phyloP scores from a whole-genome alignment of 2,329 filamentous ascomycete species.

The Ceratocystis destructans region DNA sequence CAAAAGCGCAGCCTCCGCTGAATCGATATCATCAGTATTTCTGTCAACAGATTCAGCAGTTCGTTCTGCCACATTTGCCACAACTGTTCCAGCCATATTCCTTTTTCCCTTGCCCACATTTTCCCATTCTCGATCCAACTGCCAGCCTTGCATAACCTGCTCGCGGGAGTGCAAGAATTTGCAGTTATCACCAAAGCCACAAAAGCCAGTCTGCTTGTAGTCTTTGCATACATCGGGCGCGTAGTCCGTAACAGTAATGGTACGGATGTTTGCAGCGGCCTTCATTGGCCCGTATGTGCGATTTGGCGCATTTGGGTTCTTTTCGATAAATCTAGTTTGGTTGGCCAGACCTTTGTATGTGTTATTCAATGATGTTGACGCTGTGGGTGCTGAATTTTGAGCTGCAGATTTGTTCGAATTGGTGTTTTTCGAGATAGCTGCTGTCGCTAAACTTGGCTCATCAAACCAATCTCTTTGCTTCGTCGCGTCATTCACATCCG shows the following conservation, averaged over 20 bases:
- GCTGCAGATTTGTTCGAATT: background rate
- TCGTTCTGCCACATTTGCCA: slow-evolving; percentile 44
- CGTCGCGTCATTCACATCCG: slow-evolving; percentile 70
- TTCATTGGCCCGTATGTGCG: slow-evolving; percentile 74
- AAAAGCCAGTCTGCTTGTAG: slow-evolving; percentile 67
- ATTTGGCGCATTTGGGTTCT: slow-evolving; percentile 59
- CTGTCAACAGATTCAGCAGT: slow-evolving; percentile 22
- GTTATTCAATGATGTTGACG: slow-evolving; percentile 29
- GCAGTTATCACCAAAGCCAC: slow-evolving; percentile 55
- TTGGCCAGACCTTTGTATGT: slow-evolving; percentile 66
- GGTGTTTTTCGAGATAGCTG: background rate
- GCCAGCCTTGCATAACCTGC: slow-evolving; percentile 85
- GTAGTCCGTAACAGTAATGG: slow-evolving; percentile 80
- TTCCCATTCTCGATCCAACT: slow-evolving; percentile 91
- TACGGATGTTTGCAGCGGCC: slow-evolving; percentile 76
- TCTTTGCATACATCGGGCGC: slow-evolving; percentile 93
- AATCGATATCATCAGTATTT: slow-evolving; percentile 32
- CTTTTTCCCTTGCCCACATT: slow-evolving; percentile 60
- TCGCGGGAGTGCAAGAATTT: slow-evolving; percentile 67
- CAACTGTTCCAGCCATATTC: slow-evolving; percentile 44
- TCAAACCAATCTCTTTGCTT: slow-evolving; percentile 85
- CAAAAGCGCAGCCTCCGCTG: slow-evolving; percentile 53
- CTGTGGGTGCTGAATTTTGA: slow-evolving; percentile 27
- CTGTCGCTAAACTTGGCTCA: slow-evolving; percentile 46
- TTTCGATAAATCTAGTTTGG: slow-evolving; percentile 61